Conservation (phyloP, 108 stramenopile species). For the Nannochloropsis oceanica region DNA sequence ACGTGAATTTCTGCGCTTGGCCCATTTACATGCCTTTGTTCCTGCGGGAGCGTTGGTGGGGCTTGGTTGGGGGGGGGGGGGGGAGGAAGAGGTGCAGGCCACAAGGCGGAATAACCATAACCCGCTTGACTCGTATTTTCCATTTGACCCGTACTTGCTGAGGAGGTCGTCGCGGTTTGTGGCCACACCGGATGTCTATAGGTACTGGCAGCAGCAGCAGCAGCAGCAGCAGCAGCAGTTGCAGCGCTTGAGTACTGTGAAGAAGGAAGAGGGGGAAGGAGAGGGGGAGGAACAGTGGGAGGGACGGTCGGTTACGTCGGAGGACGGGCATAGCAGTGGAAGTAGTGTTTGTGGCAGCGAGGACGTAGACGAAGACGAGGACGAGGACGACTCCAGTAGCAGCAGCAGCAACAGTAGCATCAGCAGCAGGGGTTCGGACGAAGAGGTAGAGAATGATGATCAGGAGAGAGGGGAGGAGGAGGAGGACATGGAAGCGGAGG, state of each 20-base stretch:
- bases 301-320: slow-evolving; percentile 3
- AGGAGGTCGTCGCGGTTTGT: slow-evolving; percentile 55
- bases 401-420: neutral
- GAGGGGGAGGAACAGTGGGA: slow-evolving; percentile 17
- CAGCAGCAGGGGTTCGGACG: neutral
- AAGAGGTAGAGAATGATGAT: neutral
- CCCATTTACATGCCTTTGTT: slow-evolving; percentile 7
- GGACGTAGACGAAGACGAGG: neutral
- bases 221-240: neutral
- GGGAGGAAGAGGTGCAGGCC: slow-evolving; percentile 56
- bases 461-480: neutral
- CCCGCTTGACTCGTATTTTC: slow-evolving; percentile 86
- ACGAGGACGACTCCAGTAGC: neutral
- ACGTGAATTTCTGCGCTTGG: slow-evolving; percentile 69
- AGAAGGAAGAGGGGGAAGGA: neutral
- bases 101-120: slow-evolving; percentile 58
- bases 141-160: slow-evolving; percentile 87
- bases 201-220: slow-evolving; percentile 48
- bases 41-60: neutral
- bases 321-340: neutral
- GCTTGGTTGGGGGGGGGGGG: slow-evolving; percentile 42
- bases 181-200: slow-evolving; percentile 51
- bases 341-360: neutral
- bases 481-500: neutral
- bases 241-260: neutral